These are phyloP conservation scores for Populus nigra DNA, from an alignment of 345 rosid species.

Conservation along the genomic window DNA sequence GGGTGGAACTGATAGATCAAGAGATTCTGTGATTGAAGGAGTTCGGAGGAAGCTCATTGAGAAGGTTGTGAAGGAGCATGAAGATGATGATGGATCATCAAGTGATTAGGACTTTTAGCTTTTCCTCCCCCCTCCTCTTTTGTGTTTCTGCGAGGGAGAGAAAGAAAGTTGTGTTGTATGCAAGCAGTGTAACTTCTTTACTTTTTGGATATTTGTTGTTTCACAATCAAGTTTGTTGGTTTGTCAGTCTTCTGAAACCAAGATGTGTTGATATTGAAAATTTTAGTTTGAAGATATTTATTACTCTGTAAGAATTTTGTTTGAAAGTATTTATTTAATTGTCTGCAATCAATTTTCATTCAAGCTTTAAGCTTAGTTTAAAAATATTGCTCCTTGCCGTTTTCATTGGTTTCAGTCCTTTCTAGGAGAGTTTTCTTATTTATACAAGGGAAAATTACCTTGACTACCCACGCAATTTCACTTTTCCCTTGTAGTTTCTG, in stretches of 20 bases:
- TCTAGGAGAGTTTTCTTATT: too few relatives aligned
- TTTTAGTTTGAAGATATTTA: too few relatives aligned
- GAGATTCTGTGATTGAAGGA: slow-evolving; percentile 76
- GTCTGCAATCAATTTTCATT: too few relatives aligned
- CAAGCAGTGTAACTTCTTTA: background rate
- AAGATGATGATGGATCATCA: slow-evolving; percentile 64
- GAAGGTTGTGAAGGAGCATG: slow-evolving; percentile 79
- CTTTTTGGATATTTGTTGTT: background rate
- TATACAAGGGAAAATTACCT: too few relatives aligned
- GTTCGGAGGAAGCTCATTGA: slow-evolving; percentile 76
- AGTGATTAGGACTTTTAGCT: slow-evolving; percentile 57
- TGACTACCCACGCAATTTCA: too few relatives aligned
- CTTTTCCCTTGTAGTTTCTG: too few relatives aligned
- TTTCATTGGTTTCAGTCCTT: too few relatives aligned
- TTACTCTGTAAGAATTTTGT: too few relatives aligned
- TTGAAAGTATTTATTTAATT: too few relatives aligned
- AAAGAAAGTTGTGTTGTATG: background rate
- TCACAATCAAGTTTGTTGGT: background rate
- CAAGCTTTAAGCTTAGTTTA: too few relatives aligned
- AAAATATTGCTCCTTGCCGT: too few relatives aligned
- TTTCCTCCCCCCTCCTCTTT: background rate
- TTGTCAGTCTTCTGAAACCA: background rate
- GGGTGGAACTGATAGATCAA: slow-evolving; percentile 62
- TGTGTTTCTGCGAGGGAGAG: background rate
- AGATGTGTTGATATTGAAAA: too few relatives aligned